Evolutionary conservation across 192 early-diverging fungal genomes (phyloP).

Genomic region (Phycomyces blakesleeanus): DNA sequence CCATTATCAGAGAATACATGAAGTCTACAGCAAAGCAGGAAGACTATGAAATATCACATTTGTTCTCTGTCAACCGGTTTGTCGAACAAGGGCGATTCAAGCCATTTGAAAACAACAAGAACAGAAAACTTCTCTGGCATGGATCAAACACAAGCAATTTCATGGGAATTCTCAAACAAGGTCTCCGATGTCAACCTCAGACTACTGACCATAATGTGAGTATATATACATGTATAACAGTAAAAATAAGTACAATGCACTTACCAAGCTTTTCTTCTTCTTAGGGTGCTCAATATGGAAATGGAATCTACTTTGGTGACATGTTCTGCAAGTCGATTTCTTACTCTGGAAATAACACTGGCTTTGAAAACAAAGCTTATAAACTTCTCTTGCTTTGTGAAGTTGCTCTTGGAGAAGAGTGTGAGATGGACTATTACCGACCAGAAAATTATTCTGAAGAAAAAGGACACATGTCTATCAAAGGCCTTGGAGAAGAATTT

Average conservation of each 20-base stretch:
- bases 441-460: constrained; percentile 42
- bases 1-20: constrained; percentile 28
- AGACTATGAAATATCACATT: constrained; percentile 38
- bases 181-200: constrained; percentile 24
- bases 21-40: background rate
- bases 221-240: background rate
- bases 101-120: constrained; percentile 44
- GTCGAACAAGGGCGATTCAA: constrained; percentile 55
- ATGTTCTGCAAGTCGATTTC: constrained; percentile 70
- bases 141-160: constrained; percentile 73
- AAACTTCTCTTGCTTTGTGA: constrained; percentile 74
- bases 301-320: constrained; percentile 84
- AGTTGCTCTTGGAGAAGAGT: constrained; percentile 66
- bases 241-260: background rate
- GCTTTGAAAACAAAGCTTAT: constrained; percentile 32
- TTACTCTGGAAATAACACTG: constrained; percentile 52
- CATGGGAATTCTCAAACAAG: constrained; percentile 40
- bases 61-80: constrained; percentile 55
- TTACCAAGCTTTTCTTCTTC: background rate
- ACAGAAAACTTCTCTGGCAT: constrained; percentile 78
- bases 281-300: constrained; percentile 73
- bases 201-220: constrained; percentile 23
- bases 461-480: constrained; percentile 54
- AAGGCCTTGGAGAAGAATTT: constrained; percentile 54
- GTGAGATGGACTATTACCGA: constrained; percentile 30